Base-by-base conservation (phyloP, 2,329 filamentous ascomycete genomes). In the Tothia fuscella region DNA sequence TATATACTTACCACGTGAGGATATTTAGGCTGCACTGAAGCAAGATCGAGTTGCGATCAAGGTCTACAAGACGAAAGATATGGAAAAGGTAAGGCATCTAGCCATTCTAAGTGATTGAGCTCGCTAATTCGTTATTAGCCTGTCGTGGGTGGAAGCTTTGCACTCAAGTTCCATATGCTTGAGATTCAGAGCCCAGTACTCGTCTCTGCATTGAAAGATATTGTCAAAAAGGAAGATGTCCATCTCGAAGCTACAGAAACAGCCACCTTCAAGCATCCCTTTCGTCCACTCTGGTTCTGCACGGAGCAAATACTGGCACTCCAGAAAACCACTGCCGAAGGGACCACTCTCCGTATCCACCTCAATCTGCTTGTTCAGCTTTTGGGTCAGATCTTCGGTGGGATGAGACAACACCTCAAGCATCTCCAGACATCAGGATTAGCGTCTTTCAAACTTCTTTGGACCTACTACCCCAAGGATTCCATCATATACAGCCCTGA, bases 31-130 rank as follows among this genome's bases (percentile, higher is more conserved):
- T n/a, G 42, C 42, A n/a, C 13, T 54, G 30, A 57, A 52, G 5
- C 56, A 67, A 32, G 59, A 63, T 36, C 56, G 59, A 3, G 58
- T 62, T 12, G 64, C 66, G 44, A 64, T 70, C 55, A 64, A 60
- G 46, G 53, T 68, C 16, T 69, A 58, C 62, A 68, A 67, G 56
- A 49, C 64, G 55, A 67, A 65, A 48, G 64, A 70, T 48, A 45
- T 45, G 20, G 50, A 51, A 7, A 67, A 68, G n/a, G n/a, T n/a
- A n/a, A n/a, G n/a, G n/a, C n/a, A n/a, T n/a, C n/a, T n/a, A n/a
- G n/a, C n/a, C n/a, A n/a, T n/a, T n/a, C n/a, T n/a, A n/a, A n/a
- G n/a, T n/a, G n/a, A n/a, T n/a, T n/a, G n/a, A n/a, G n/a, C n/a
- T n/a, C n/a, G n/a, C n/a, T n/a, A n/a, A n/a, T n/a, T n/a, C n/a